These are phyloP conservation scores for Kurtzmaniella fragi DNA, from an alignment of 805 yeast species.

Conservation along the genomic window DNA sequence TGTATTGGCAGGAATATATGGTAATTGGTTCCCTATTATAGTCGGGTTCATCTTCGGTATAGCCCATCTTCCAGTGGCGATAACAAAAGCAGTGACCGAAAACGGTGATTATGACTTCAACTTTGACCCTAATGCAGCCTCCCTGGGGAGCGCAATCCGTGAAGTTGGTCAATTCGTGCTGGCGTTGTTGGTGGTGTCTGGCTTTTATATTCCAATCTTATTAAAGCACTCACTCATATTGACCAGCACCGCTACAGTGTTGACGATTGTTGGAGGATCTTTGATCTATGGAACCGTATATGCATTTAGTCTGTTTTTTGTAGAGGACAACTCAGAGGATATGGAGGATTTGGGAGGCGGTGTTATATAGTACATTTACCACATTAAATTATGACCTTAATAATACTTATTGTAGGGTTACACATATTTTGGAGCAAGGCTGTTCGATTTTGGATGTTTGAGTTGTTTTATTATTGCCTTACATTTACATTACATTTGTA, in stretches of 20 bases:
- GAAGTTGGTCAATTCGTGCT: constrained; percentile 80
- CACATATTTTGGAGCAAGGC: no score
- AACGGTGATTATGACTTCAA: constrained; percentile 39
- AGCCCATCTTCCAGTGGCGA: constrained; percentile 35
- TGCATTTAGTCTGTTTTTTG: constrained; percentile 76
- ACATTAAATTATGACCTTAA: background rate
- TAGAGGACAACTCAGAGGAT: constrained; percentile 28
- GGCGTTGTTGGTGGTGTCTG: constrained; percentile 72
- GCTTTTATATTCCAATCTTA: constrained; percentile 66
- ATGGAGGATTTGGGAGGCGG: constrained; percentile 18
- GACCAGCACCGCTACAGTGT: constrained; percentile 60
- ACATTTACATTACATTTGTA: no score
- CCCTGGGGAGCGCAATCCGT: constrained; percentile 39
- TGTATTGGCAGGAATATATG: constrained; percentile 79
- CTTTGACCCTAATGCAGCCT: constrained; percentile 30
- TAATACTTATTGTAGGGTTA: no score
- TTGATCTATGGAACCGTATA: constrained; percentile 81
- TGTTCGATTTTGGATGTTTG: no score
- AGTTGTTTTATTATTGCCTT: no score
- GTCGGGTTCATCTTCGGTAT: constrained; percentile 44
- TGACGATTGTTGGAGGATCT: constrained; percentile 81
- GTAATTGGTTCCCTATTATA: constrained; percentile 86
- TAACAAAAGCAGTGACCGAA: constrained; percentile 25
- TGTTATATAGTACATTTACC: constrained; percentile 12
- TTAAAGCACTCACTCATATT: constrained; percentile 73